A percentile compares a stretch with the other conserved stretches of the same genome.
Evolutionary conservation across 2,329 filamentous ascomycete genomes (phyloP).

Genomic region (Shiraia bambusicola): DNA sequence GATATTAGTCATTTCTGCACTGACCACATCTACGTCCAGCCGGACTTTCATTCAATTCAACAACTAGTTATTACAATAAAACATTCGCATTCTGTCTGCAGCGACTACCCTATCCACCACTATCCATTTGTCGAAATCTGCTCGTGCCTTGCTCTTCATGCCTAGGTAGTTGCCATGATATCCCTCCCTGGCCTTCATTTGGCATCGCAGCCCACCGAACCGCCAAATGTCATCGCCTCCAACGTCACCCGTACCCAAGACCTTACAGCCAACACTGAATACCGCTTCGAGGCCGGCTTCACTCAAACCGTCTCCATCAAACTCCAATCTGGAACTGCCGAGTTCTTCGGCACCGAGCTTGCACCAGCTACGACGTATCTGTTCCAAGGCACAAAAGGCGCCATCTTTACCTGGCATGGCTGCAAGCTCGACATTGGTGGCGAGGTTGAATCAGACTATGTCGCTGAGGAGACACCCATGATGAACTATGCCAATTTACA

Average conservation of each 20-base stretch:
- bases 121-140: background rate
- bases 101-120: too few species aligned
- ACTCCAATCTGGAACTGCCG: constrained; percentile 78
- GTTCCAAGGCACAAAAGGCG: constrained; percentile 79
- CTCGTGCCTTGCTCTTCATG: background rate
- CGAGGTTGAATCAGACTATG: constrained; percentile 67
- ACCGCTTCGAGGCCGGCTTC: constrained; percentile 46
- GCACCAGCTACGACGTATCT: constrained; percentile 76
- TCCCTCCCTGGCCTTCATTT: constrained; percentile 52
- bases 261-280: constrained; percentile 50
- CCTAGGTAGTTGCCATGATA: constrained; percentile 27
- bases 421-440: constrained; percentile 80
- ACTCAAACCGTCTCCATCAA: constrained; percentile 48
- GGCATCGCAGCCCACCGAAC: constrained; percentile 32
- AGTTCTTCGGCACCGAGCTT: constrained; percentile 93
- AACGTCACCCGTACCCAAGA: constrained; percentile 42
- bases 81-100: background rate
- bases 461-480: constrained; percentile 78
- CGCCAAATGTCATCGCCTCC: constrained; percentile 23
- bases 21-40: too few species aligned
- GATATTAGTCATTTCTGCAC: background rate
- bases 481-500: constrained; percentile 82
- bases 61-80: background rate
- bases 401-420: constrained; percentile 90
- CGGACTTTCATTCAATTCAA: too few species aligned